Percentiles rank a stretch among this genome's conserved stretches.
These are phyloP conservation scores for Xerocomellus intermedius DNA, from an alignment of 768 basidiomycete species.

Conservation along the genomic window DNA sequence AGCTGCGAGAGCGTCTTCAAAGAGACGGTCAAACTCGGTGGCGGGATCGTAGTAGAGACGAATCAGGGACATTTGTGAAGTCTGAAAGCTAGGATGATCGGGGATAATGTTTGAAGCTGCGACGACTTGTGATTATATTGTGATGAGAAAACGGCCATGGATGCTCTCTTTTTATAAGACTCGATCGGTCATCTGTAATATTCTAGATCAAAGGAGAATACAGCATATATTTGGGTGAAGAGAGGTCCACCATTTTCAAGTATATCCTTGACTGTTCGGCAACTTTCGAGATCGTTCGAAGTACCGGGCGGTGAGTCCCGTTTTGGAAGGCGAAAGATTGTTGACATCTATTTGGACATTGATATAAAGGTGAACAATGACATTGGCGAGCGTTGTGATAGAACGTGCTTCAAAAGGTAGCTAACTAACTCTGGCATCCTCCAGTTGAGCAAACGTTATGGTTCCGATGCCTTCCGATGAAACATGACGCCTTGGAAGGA, in stretches of 20 bases:
- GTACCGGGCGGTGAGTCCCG: not conserved
- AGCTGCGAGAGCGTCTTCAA: slow-evolving; percentile 25
- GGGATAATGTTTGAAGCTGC: not conserved
- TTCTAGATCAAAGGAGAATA: slow-evolving; percentile 2
- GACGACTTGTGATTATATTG: not conserved
- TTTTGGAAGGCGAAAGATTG: not conserved
- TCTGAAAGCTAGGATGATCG: not conserved
- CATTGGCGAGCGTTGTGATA: no score
- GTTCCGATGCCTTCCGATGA: no score
- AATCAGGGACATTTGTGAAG: slow-evolving; percentile 1
- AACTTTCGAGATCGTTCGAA: slow-evolving; percentile 9
- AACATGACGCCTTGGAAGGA: no score
- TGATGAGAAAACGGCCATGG: not conserved
- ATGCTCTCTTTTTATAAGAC: slow-evolving; percentile 7
- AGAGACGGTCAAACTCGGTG: slow-evolving; percentile 6
- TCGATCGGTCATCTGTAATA: not conserved
- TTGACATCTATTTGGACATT: not conserved
- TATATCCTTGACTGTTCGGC: not conserved
- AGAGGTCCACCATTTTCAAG: not conserved
- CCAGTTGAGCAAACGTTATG: no score
- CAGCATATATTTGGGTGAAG: no score
- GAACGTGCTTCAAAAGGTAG: no score
- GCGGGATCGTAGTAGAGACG: slow-evolving; percentile 3
- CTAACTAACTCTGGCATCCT: no score
- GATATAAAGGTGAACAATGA: no score